Percentiles rank a stretch among this genome's conserved stretches.
Evolutionary conservation across 1,139 yeast genomes (phyloP).

Genomic region (Wickerhamomyces sp.): DNA sequence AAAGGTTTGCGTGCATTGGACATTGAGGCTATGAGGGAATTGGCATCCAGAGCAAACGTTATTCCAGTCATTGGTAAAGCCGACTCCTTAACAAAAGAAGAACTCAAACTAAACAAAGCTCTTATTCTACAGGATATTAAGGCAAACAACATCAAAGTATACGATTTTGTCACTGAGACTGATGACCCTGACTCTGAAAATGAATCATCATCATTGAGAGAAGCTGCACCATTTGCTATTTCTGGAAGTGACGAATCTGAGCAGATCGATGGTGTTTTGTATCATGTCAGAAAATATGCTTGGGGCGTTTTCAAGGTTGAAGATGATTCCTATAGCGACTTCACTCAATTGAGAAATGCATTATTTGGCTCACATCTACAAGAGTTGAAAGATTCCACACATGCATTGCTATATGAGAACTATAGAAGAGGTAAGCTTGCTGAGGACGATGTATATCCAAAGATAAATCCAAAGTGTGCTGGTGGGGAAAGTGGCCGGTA

Average conservation of each 20-base stretch:
- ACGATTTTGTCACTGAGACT: slow-evolving; percentile 36
- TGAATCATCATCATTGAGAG: slow-evolving; percentile 25
- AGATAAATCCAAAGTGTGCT: neutral
- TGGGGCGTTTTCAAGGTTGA: slow-evolving; percentile 46
- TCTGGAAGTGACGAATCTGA: slow-evolving; percentile 37
- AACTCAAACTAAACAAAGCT: slow-evolving; percentile 39
- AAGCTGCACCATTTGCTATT: slow-evolving; percentile 43
- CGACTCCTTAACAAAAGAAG: slow-evolving; percentile 49
- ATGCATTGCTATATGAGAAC: slow-evolving; percentile 60
- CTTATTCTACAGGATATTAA: slow-evolving; percentile 41
- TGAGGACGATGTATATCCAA: slow-evolving; percentile 8
- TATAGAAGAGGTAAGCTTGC: slow-evolving; percentile 66
- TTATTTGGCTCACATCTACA: slow-evolving; percentile 73
- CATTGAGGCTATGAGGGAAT: slow-evolving; percentile 43
- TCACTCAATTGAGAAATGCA: slow-evolving; percentile 59
- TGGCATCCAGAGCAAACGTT: slow-evolving; percentile 49
- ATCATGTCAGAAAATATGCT: slow-evolving; percentile 36
- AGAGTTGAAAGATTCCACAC: slow-evolving; percentile 69
- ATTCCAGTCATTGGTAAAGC: slow-evolving; percentile 55
- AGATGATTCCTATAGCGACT: slow-evolving; percentile 56
- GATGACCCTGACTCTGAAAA: slow-evolving; percentile 27
- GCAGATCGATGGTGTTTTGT: slow-evolving; percentile 23
- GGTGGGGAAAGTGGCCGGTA: slow-evolving; percentile 3
- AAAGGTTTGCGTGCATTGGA: slow-evolving; percentile 45
- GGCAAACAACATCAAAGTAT: slow-evolving; percentile 41